Percentiles rank a stretch among this genome's conserved stretches.
Evolutionary conservation across 495 filamentous ascomycete genomes (phyloP).

Genomic region (Neurospora sp.): DNA sequence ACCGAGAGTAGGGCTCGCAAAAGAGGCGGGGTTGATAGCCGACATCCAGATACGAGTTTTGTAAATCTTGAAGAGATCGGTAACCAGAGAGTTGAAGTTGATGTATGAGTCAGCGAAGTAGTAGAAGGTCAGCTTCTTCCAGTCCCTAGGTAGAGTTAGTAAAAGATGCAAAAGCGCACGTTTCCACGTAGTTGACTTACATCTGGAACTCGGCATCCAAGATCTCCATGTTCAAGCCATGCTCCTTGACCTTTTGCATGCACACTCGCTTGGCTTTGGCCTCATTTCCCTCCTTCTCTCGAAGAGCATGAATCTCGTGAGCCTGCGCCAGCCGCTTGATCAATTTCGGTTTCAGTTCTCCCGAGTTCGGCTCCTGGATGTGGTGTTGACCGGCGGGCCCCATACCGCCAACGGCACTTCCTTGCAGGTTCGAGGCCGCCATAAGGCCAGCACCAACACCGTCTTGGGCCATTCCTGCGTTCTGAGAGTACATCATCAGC

Average conservation of each 20-base stretch:
- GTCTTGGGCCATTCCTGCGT: constrained; percentile 50
- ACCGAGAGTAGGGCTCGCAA: constrained; percentile 71
- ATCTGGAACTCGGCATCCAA: constrained; percentile 98
- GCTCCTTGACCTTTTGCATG: constrained; percentile 90
- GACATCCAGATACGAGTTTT: constrained; percentile 99
- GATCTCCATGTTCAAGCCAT: constrained; percentile 95
- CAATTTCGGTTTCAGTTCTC: constrained; percentile 84
- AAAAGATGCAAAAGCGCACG: background rate
- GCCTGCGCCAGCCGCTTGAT: constrained; percentile 88
- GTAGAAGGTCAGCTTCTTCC: constrained; percentile 97
- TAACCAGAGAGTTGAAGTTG: constrained; percentile 96
- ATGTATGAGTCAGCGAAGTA: constrained; percentile 98
- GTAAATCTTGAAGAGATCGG: constrained; percentile 96
- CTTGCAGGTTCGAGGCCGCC: constrained; percentile 49
- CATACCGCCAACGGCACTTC: constrained; percentile 64
- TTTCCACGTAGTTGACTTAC: constrained; percentile 43
- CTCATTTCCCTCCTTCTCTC: constrained; percentile 94
- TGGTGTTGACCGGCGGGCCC: constrained; percentile 60
- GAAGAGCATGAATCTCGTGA: constrained; percentile 77
- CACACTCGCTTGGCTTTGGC: constrained; percentile 95
- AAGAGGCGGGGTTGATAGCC: constrained; percentile 94
- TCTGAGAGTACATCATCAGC: constrained; percentile 93
- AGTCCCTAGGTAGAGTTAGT: constrained; percentile 59
- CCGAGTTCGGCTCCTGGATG: constrained; percentile 60
- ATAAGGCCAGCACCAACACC: constrained; percentile 44